Base-by-base conservation (phyloP, 768 basidiomycete genomes). In the Nidularia sp. region DNA sequence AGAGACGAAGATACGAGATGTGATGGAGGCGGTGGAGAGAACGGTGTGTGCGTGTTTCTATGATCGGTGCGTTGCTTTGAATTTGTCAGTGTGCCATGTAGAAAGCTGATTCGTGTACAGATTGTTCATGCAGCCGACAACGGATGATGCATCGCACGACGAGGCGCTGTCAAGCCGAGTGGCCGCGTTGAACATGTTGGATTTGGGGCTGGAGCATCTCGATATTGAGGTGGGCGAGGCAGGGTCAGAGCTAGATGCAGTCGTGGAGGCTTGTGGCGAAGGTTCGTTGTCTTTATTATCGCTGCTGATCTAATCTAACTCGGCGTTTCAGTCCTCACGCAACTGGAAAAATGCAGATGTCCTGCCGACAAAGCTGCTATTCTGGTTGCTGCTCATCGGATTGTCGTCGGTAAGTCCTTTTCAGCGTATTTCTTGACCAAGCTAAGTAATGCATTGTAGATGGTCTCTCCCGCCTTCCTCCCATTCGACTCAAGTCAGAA, bases 161-260 rank as follows among this genome's bases (percentile, higher is more conserved):
- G 91, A 92, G 60, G 88, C 92, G 0, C 73, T 99, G 3, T 84
- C 94, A 0, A 89, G 85, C 61, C 84, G 95, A 4, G 85, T 98
- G 12, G 92, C 93, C 10, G 95, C 94, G 1, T 74, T 99, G 44
- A 94, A 95, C 58, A 81, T 94, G 77, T 75, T 98, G 1, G 96
- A 98, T 65, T 74, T 99, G 0, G 79, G 85, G 2, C 72, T 98
- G 7, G 86, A 88, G 36, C 94, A 98, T 69, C 81, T 99, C 1
- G 96, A 95, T 12, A 79, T 98, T 6, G 85, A 92, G 49, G 81
- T 91, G 0, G 85, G 83, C 1, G 70, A 77, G 15, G 73, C 70
- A 4, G 76, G 70, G 33, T 53, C 64, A 5, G 75, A 77, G 46
- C 71, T 96, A 9, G 78, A 86, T 45, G 68, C 70, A 2, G 81